A percentile compares a stretch with the other conserved stretches of the same genome.
Conservation (phyloP, 352 stramenopile genomes). For the Phytophthora multivora region DNA sequence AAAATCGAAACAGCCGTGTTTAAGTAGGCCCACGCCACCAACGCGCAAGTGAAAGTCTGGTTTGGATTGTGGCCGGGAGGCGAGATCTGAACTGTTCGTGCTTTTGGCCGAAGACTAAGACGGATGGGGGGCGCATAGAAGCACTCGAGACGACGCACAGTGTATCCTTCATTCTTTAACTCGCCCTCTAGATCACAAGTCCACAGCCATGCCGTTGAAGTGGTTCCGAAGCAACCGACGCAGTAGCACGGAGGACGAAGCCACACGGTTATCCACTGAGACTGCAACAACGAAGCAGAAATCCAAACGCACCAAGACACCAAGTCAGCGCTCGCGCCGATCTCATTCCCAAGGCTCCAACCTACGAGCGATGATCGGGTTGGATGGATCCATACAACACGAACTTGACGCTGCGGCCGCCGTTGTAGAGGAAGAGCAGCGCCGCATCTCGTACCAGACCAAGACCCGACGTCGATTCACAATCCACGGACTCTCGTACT, state of each 20-base stretch:
- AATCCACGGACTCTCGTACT: conserved; percentile 30
- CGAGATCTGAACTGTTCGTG: conserved; percentile 15
- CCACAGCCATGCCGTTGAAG: conserved; percentile 28
- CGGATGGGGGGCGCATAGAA: conserved; percentile 21
- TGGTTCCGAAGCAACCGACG: conserved; percentile 30
- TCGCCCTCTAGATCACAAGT: conserved; percentile 17
- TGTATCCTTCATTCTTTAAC: conserved; percentile 24
- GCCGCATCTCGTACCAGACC: conserved; percentile 27
- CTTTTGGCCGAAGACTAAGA: conserved; percentile 23
- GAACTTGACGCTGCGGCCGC: conserved; percentile 15
- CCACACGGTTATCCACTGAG: conserved; percentile 6
- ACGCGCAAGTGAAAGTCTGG: conserved; percentile 18
- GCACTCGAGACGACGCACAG: not conserved
- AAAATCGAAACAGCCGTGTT: conserved; percentile 24
- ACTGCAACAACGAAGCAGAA: conserved; percentile 13
- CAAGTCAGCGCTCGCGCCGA: conserved; percentile 5
- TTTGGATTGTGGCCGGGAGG: conserved; percentile 8
- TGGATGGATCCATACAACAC: conserved; percentile 6
- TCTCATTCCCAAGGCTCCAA: conserved; percentile 23
- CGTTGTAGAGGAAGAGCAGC: conserved; percentile 17
- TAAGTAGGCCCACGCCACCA: conserved; percentile 19
- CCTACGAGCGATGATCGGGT: conserved; percentile 16
- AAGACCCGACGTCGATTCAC: conserved; percentile 34
- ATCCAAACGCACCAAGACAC: conserved; percentile 11
- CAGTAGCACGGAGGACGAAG: conserved; percentile 11